Conservation (phyloP, 2,329 filamentous ascomycete genomes). For the Arthrinium phaeospermum region DNA sequence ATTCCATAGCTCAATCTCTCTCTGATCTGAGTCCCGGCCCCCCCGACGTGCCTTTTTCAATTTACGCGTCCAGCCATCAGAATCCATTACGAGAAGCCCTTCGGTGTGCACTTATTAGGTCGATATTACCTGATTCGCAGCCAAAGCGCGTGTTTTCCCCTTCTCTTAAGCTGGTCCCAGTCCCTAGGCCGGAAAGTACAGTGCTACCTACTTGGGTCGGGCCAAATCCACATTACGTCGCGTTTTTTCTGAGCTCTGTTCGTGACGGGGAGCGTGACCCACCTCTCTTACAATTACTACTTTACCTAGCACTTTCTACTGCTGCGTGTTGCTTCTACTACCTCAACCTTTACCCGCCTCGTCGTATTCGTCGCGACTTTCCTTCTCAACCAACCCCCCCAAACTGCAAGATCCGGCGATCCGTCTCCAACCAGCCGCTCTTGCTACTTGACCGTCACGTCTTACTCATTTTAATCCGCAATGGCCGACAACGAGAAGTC, state of each 20-base stretch:
- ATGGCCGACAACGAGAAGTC: constrained; percentile 18
- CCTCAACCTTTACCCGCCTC: constrained; percentile 12
- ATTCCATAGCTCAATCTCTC: constrained; percentile 4
- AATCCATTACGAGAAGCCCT: neutral
- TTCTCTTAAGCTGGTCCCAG: constrained; percentile 18
- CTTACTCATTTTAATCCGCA: neutral
- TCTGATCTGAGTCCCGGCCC: neutral
- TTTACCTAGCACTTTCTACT: constrained; percentile 14
- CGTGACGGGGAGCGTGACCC: constrained; percentile 18
- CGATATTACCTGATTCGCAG: neutral
- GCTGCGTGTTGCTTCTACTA: neutral
- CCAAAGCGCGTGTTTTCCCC: constrained; percentile 34
- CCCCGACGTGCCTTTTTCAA: neutral
- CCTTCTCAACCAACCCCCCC: neutral
- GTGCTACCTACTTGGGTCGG: neutral
- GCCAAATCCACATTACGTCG: constrained; percentile 18
- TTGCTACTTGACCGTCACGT: neutral
- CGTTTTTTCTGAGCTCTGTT: constrained; percentile 18
- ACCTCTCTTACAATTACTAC: constrained; percentile 17
- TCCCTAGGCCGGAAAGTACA: neutral
- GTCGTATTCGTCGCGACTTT: constrained; percentile 16
- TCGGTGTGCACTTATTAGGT: neutral
- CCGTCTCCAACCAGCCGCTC: neutral
- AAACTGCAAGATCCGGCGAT: neutral
- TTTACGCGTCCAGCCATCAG: constrained; percentile 7